These are phyloP conservation scores for Herpotrichia juniperi DNA, from an alignment of 2,329 filamentous ascomycete genomes.

Conservation along the genomic window DNA sequence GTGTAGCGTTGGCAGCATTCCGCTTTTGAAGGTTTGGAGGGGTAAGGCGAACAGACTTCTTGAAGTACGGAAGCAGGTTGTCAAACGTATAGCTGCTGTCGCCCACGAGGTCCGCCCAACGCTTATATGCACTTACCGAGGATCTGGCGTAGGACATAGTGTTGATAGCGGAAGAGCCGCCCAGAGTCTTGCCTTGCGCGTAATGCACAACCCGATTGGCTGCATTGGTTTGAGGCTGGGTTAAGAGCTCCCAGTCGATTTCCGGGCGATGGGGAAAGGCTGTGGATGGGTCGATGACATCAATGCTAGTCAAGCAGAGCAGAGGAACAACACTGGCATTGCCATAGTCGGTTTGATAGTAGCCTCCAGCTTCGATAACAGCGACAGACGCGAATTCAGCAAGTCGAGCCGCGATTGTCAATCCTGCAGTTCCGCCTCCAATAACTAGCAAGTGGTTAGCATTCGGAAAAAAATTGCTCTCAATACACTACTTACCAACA, in stretches of 20 bases:
- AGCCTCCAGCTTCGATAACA: conserved; percentile 19
- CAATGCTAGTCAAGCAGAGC: conserved; percentile 9
- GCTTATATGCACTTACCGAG: conserved; percentile 13
- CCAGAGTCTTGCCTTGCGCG: conserved; percentile 10
- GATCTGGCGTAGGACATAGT: conserved; percentile 17
- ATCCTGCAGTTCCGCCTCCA: conserved; percentile 19
- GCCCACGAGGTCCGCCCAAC: conserved; percentile 30
- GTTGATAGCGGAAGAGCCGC: conserved; percentile 16
- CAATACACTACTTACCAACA: conserved; percentile 8
- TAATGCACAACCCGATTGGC: conserved; percentile 6
- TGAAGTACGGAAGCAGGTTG: conserved; percentile 27
- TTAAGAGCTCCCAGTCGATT: conserved; percentile 10
- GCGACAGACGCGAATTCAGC: conserved; percentile 29
- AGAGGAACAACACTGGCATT: conserved; percentile 11
- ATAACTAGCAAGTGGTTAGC: conserved; percentile 7
- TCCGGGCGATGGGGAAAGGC: conserved; percentile 13
- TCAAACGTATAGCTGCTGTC: conserved; percentile 28
- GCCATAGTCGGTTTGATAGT: conserved; percentile 12
- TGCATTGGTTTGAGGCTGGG: conserved; percentile 3
- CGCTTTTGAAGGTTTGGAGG: conserved; percentile 27
- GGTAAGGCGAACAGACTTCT: conserved; percentile 31
- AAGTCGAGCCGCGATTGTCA: conserved; percentile 28
- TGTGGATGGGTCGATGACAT: conserved; percentile 14
- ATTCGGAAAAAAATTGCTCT: not conserved
- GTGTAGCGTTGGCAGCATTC: conserved; percentile 23